Percentiles rank a stretch among this genome's conserved stretches.
phyloP scores from a whole-genome alignment of 2,329 filamentous ascomycete species.

The Daldinia sp. region DNA sequence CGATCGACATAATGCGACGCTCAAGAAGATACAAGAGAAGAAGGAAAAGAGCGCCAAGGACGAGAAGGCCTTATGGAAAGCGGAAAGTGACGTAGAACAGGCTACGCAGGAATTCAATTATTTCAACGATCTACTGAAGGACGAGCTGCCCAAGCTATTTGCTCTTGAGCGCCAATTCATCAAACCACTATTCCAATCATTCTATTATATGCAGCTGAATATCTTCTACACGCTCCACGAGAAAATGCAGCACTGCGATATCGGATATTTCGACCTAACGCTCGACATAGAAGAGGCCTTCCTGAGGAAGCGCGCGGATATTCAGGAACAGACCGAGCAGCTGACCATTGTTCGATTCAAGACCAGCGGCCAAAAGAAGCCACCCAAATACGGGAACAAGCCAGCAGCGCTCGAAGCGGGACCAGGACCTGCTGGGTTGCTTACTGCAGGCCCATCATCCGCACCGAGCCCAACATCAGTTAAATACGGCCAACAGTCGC shows the following conservation, averaged over 20 bases:
- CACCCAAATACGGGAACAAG: slow-evolving; percentile 66
- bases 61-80: slow-evolving; percentile 96
- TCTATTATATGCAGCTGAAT: slow-evolving; percentile 99
- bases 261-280: slow-evolving; percentile 95
- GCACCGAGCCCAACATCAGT: slow-evolving; percentile 44
- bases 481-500: slow-evolving; percentile 48
- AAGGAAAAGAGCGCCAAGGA: slow-evolving; percentile 97
- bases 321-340: slow-evolving; percentile 84
- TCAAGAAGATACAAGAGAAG: slow-evolving; percentile 97
- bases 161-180: slow-evolving; percentile 92
- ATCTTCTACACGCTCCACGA: slow-evolving; percentile 99
- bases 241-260: slow-evolving; percentile 96
- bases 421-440: slow-evolving; percentile 50
- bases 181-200: slow-evolving; percentile 94
- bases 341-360: slow-evolving; percentile 91
- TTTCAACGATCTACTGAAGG: slow-evolving; percentile 96
- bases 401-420: slow-evolving; percentile 48
- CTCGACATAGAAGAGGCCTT: slow-evolving; percentile 93
- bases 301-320: slow-evolving; percentile 84
- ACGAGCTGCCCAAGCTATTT: slow-evolving; percentile 93
- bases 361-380: slow-evolving; percentile 75
- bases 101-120: slow-evolving; percentile 97
- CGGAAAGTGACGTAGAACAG: slow-evolving; percentile 88
- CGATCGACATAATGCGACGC: slow-evolving; percentile 80
- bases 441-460: slow-evolving; percentile 58